phyloP scores from a whole-genome alignment of 2,329 filamentous ascomycete species.

The Gaeumannomyces sp. region DNA sequence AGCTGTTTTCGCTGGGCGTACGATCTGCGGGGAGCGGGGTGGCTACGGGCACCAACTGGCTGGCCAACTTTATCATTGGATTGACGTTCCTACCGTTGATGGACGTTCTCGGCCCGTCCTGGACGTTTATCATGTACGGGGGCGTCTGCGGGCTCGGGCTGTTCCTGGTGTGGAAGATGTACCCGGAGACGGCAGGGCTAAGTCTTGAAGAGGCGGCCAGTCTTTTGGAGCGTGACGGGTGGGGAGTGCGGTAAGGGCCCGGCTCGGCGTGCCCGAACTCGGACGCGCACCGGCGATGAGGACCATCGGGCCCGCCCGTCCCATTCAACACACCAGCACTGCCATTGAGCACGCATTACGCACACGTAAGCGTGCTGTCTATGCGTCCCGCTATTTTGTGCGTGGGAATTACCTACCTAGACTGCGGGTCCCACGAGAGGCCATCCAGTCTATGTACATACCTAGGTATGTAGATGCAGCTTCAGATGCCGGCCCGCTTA shows the following conservation, averaged over 20 bases:
- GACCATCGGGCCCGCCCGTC: too few species aligned
- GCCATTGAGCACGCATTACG: background rate
- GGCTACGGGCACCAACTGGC: constrained; percentile 80
- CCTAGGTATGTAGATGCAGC: too few species aligned
- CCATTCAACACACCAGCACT: background rate
- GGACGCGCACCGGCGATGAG: background rate
- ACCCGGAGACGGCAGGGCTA: constrained; percentile 81
- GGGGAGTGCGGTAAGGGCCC: constrained; percentile 51
- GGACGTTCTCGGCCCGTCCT: constrained; percentile 63
- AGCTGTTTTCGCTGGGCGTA: constrained; percentile 76
- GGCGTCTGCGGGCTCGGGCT: constrained; percentile 63
- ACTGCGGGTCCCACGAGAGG: too few species aligned
- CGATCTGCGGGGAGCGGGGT: constrained; percentile 66
- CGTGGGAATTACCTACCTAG: too few species aligned
- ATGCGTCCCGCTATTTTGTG: too few species aligned
- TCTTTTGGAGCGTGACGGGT: constrained; percentile 65
- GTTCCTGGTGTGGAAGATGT: constrained; percentile 63
- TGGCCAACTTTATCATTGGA: constrained; percentile 77
- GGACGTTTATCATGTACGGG: constrained; percentile 80
- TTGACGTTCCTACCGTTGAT: constrained; percentile 86
- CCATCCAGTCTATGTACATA: too few species aligned
- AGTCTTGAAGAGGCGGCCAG: constrained; percentile 73
- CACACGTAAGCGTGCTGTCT: background rate
- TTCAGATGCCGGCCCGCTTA: background rate
- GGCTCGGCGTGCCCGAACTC: background rate